Evolutionary conservation across 768 basidiomycete genomes (phyloP).

Genomic region (Phaffia tasmanica): DNA sequence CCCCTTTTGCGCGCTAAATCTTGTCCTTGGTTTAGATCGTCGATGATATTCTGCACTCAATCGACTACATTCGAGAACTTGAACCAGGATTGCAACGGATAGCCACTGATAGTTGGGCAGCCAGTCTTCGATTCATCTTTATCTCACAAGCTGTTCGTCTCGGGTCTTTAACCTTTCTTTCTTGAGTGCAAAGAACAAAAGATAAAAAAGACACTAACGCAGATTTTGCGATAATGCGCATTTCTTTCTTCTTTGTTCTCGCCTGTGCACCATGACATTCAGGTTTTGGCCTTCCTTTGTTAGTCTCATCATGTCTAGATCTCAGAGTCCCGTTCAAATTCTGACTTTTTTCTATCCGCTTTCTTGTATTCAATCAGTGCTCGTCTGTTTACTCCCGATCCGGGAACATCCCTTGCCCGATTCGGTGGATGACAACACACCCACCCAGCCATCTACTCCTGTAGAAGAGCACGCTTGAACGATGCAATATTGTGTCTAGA

Average conservation of each 20-base stretch:
- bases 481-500: too few relatives aligned
- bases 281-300: neutral
- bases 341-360: too few relatives aligned
- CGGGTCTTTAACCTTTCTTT: neutral
- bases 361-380: neutral
- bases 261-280: neutral
- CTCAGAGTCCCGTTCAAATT: neutral
- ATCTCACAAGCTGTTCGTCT: constrained; percentile 29
- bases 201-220: neutral
- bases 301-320: constrained; percentile 3
- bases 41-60: constrained; percentile 34
- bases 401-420: constrained; percentile 21
- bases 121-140: constrained; percentile 33
- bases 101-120: constrained; percentile 29
- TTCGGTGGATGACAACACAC: neutral
- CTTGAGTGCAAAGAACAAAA: too few relatives aligned
- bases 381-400: constrained; percentile 17
- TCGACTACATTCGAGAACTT: constrained; percentile 33
- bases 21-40: constrained; percentile 31
- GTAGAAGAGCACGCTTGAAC: too few relatives aligned
- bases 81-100: constrained; percentile 23
- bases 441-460: too few relatives aligned
- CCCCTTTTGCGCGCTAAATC: constrained; percentile 7
- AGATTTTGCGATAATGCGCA: neutral
- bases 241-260: neutral